Percentiles rank a stretch among this genome's conserved stretches.
Evolutionary conservation across 2,329 filamentous ascomycete species (phyloP).

Genomic region (Akanthomyces lecanii): DNA sequence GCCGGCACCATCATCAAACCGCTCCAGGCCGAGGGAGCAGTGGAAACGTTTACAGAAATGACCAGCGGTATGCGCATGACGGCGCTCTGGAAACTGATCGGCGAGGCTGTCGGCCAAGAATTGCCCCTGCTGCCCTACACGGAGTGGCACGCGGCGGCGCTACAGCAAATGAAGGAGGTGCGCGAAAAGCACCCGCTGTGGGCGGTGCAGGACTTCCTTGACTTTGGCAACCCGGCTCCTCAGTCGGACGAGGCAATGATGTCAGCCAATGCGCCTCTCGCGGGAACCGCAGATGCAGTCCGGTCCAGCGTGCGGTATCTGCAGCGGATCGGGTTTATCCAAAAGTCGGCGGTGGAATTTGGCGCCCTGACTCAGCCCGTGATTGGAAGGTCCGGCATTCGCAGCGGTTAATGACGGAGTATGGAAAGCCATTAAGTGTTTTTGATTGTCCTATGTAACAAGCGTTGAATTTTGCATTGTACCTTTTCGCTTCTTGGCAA

Average conservation of each 20-base stretch:
- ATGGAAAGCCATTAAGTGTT: no score
- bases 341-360: background rate
- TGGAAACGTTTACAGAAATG: background rate
- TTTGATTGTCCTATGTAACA: background rate
- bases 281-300: background rate
- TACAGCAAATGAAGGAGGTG: background rate
- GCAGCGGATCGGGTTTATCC: background rate
- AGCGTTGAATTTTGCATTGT: no score
- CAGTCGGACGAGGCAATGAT: background rate
- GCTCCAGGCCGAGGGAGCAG: background rate
- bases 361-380: background rate
- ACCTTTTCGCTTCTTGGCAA: background rate
- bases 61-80: background rate
- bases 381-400: background rate
- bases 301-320: background rate
- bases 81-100: background rate
- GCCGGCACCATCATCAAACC: background rate
- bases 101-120: background rate
- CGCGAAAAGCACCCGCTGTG: background rate
- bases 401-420: background rate
- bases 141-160: background rate
- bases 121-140: background rate
- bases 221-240: background rate
- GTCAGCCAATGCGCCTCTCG: background rate
- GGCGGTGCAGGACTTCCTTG: slow-evolving; percentile 1